These are phyloP conservation scores for Dryas drummondii DNA, from an alignment of 306 rosid genomes.

Conservation along the genomic window DNA sequence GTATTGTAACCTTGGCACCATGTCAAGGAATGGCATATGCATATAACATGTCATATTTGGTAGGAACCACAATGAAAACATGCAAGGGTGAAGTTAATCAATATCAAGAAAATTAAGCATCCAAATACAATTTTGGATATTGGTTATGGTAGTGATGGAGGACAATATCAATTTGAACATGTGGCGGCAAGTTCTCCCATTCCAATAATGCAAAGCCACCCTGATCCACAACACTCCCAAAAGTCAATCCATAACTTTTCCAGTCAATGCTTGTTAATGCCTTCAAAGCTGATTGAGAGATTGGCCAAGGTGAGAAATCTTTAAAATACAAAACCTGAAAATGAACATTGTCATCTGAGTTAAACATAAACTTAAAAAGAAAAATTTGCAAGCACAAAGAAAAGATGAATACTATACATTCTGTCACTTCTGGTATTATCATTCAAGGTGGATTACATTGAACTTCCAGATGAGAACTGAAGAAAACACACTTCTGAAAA, in stretches of 20 bases:
- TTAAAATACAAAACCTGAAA: conserved; percentile 73
- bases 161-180: conserved; percentile 63
- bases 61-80: background rate
- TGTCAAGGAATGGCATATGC: conserved; percentile 58
- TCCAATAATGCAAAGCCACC: conserved; percentile 54
- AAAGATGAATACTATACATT: background rate
- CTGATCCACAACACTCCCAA: conserved; percentile 47
- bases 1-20: conserved; percentile 35
- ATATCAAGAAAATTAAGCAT: background rate
- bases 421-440: background rate
- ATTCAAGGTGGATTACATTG: background rate
- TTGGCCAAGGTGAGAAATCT: conserved; percentile 58
- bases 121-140: conserved; percentile 41
- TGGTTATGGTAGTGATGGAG: conserved; percentile 67
- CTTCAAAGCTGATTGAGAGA: conserved; percentile 57
- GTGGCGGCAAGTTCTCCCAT: conserved; percentile 64
- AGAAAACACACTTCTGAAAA: background rate
- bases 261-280: conserved; percentile 66
- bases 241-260: conserved; percentile 73
- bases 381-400: background rate
- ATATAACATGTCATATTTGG: background rate
- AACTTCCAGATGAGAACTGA: background rate
- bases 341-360: conserved; percentile 24
- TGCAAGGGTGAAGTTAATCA: background rate
- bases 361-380: conserved; percentile 13